Evolutionary conservation across 2,329 filamentous ascomycete genomes (phyloP).

Genomic region (Exophiala lecanii-corni): DNA sequence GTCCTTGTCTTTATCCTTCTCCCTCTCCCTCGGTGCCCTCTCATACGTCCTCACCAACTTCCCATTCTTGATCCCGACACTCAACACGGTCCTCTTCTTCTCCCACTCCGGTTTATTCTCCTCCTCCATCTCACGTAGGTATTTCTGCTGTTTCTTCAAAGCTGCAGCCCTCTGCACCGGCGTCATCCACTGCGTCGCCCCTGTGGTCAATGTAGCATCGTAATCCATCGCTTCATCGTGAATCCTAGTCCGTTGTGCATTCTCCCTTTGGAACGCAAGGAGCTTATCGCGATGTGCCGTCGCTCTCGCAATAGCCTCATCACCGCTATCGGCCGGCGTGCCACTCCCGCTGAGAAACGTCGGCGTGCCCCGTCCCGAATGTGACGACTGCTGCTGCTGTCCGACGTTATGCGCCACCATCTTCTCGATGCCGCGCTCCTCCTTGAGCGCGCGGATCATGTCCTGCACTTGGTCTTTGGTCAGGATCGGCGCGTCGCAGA

Average conservation of each 20-base stretch:
- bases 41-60: conserved; percentile 60
- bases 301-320: conserved; percentile 29
- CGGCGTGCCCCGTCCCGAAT: conserved; percentile 32
- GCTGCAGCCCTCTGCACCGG: conserved; percentile 78
- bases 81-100: conserved; percentile 77
- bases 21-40: conserved; percentile 25
- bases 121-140: conserved; percentile 82
- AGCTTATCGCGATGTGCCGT: conserved; percentile 75
- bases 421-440: conserved; percentile 80
- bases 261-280: conserved; percentile 77
- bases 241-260: conserved; percentile 76
- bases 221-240: conserved; percentile 79
- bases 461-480: conserved; percentile 68
- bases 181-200: conserved; percentile 74
- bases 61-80: conserved; percentile 73
- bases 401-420: conserved; percentile 76
- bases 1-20: conserved; percentile 18
- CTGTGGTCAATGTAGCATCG: conserved; percentile 53
- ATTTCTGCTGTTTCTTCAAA: conserved; percentile 78
- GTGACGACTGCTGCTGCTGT: conserved; percentile 32
- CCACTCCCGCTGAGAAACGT: conserved; percentile 28
- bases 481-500: conserved; percentile 72
- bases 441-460: conserved; percentile 78
- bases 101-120: conserved; percentile 81
- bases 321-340: conserved; percentile 25